Conservation (phyloP, 129 eudicot genomes). For the Centaurea solstitialis region DNA sequence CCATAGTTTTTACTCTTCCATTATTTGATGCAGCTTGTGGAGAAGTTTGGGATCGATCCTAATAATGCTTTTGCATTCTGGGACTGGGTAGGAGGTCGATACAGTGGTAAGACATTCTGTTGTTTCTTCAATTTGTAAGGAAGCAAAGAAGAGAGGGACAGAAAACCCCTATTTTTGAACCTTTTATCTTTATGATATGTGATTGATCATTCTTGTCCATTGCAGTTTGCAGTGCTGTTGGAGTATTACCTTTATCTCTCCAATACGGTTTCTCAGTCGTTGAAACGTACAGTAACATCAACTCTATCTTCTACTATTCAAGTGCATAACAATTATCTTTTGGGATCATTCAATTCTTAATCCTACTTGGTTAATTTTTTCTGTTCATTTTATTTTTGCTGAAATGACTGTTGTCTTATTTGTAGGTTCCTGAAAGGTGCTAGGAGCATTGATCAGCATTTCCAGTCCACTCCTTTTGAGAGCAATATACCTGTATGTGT, state of each 20-base stretch:
- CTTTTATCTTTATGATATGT: neutral
- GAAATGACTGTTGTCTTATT: neutral
- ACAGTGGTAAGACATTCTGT: slow-evolving; percentile 69
- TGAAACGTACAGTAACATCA: slow-evolving; percentile 71
- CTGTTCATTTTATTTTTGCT: neutral
- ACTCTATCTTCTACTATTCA: slow-evolving; percentile 15
- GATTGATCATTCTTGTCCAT: slow-evolving; percentile 28
- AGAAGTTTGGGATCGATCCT: slow-evolving; percentile 97
- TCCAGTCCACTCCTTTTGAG: slow-evolving; percentile 74
- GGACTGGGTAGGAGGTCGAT: slow-evolving; percentile 99
- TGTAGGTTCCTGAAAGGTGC: slow-evolving; percentile 91
- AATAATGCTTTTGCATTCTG: slow-evolving; percentile 98
- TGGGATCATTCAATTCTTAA: neutral
- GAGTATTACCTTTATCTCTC: slow-evolving; percentile 92
- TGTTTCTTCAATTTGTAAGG: neutral
- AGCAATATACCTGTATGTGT: slow-evolving; percentile 80
- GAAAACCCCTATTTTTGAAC: neutral
- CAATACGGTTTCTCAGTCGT: slow-evolving; percentile 89
- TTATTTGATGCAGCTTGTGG: slow-evolving; percentile 73
- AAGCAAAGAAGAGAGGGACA: neutral
- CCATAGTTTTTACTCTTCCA: slow-evolving; percentile 1
- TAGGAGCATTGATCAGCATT: slow-evolving; percentile 90
- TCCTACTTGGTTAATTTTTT: neutral
- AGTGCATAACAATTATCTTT: neutral
- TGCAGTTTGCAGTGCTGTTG: slow-evolving; percentile 99